Conservation (phyloP, 345 rosid genomes). For the Excoecaria cochinchinensis region DNA sequence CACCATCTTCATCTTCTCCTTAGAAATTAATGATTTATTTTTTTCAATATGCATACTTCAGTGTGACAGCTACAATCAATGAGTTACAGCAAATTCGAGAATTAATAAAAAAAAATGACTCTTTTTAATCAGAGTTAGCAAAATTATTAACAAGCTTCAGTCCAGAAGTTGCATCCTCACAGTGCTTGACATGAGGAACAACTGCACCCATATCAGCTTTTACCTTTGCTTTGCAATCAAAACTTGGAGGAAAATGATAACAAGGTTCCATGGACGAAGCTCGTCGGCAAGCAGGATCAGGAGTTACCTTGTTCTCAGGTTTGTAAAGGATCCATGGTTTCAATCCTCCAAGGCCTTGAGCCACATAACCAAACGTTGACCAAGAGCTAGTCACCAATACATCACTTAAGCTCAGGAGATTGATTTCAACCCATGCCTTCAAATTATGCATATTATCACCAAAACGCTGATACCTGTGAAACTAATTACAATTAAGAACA, state of each 20-base stretch:
- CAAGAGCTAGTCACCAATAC: background rate
- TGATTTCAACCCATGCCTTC: conserved; percentile 6
- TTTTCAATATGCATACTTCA: too few species aligned
- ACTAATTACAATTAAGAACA: too few species aligned
- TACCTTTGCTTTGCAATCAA: background rate
- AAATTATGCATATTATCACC: background rate
- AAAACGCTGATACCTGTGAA: background rate
- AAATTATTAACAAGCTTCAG: background rate
- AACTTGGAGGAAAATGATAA: background rate
- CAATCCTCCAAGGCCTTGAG: conserved; percentile 4
- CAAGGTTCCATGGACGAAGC: background rate
- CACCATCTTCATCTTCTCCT: too few species aligned
- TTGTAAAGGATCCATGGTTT: background rate
- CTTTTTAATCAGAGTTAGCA: background rate
- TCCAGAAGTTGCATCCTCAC: background rate
- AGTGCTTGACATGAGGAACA: background rate
- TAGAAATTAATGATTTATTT: too few species aligned
- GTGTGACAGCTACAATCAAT: too few species aligned
- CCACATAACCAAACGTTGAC: conserved; percentile 2
- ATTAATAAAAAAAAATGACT: too few species aligned
- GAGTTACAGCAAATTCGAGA: too few species aligned
- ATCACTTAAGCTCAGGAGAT: conserved; percentile 1
- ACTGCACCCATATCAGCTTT: background rate
- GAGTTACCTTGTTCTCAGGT: background rate
- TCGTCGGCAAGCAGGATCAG: background rate